Conservation (phyloP, 306 rosid genomes). For the Castanopsis chinensis region DNA sequence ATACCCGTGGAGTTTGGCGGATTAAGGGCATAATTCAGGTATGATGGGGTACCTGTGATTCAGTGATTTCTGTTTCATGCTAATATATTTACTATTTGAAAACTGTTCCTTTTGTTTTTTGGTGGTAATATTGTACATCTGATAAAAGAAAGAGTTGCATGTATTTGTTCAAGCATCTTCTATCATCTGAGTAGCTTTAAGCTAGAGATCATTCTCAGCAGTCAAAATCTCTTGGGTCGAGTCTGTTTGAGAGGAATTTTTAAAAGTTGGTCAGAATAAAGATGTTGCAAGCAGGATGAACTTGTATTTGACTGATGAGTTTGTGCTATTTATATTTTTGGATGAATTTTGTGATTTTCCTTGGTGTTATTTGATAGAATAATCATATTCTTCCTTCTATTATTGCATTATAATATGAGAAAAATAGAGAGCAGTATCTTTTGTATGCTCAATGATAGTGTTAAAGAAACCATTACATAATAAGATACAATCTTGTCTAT, state of each 20-base stretch:
- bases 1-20: constrained; percentile 88
- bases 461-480: not conserved
- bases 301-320: not conserved
- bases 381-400: not conserved
- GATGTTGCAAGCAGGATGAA: not conserved
- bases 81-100: not conserved
- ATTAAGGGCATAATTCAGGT: constrained; percentile 99
- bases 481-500: not conserved
- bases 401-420: not conserved
- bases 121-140: not conserved
- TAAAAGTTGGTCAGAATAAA: not conserved
- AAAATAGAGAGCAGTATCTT: not conserved
- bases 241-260: not conserved
- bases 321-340: not conserved
- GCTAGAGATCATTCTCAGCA: not conserved
- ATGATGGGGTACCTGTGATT: not conserved
- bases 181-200: not conserved
- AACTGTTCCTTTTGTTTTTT: not conserved
- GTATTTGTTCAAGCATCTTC: not conserved
- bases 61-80: not conserved
- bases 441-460: not conserved
- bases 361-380: not conserved
- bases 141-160: not conserved
- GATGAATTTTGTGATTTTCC: not conserved
- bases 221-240: not conserved